Conservation (phyloP, 371 early-diverging fungal species). For the Nematocida sp. region DNA sequence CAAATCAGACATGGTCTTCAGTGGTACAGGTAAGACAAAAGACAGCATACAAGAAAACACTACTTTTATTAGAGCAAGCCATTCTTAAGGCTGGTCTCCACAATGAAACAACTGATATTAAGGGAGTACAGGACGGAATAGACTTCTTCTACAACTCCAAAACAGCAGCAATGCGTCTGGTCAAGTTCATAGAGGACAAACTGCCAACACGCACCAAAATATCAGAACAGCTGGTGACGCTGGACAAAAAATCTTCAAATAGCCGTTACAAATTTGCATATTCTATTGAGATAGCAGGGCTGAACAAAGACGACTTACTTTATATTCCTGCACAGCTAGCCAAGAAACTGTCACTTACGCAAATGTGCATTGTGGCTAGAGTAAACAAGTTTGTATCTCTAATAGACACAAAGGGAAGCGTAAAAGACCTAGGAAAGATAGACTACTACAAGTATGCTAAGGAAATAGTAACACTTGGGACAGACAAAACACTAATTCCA, state of each 20-base stretch:
- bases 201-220: conserved; percentile 74
- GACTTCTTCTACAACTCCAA: conserved; percentile 91
- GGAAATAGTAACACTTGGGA: conserved; percentile 46
- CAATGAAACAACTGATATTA: conserved; percentile 85
- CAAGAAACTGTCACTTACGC: conserved; percentile 47
- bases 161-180: conserved; percentile 82
- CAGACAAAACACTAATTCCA: conserved; percentile 32
- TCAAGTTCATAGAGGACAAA: conserved; percentile 79
- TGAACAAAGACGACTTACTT: conserved; percentile 92
- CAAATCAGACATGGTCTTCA: conserved; percentile 96
- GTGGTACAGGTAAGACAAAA: conserved; percentile 96
- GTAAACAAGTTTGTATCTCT: conserved; percentile 50
- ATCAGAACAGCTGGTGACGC: conserved; percentile 86
- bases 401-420: conserved; percentile 42
- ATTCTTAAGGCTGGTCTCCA: conserved; percentile 92
- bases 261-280: conserved; percentile 89
- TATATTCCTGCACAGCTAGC: conserved; percentile 35
- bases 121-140: conserved; percentile 87
- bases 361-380: conserved; percentile 51
- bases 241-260: conserved; percentile 82
- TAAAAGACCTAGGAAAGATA: conserved; percentile 37
- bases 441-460: conserved; percentile 53
- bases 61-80: conserved; percentile 91
- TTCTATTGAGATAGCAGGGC: conserved; percentile 84
- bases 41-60: conserved; percentile 79